Evolutionary conservation across 2,329 filamentous ascomycete genomes (phyloP), one percentile per base, ranked within the genome.

Genomic region (Pseudogymnoascus sp.): DNA sequence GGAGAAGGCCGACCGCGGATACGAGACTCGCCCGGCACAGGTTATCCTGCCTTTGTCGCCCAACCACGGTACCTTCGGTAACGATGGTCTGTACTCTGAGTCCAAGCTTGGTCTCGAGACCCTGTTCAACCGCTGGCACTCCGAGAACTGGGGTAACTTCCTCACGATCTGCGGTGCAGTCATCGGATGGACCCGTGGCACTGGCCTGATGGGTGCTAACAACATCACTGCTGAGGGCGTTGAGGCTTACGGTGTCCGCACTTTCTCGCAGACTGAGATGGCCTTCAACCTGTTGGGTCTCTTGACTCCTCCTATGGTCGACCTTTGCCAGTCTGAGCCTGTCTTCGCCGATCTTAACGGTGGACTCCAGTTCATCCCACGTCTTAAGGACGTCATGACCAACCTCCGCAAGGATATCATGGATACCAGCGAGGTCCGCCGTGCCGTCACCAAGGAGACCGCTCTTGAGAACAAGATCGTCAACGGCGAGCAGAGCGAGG

Each of bases 251-350:
- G 95, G 95, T 71, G 95, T 97, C 25, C 92, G 95, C 71, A 99
- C 95, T 3, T 99, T 99, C 82, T 97, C 93, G 8, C 95, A 97
- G 79, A 92, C 96, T 75, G 95, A 99, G 78, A 99, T 99, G 95
- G 95, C 95, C 14, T 99, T 99, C 83, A 99, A 99, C 78, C 79
- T 99, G 68, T 85, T 99, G 49, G 93, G 95, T 69, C 85, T 99
- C 62, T 96, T 99, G 95, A 90, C 93, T 1, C 93, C 95, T 38
- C 84, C 88, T 28, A 90, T 99, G 71, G 93, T 96, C 69, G 92
- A 99, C 74, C 85, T 99, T 46, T 99, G 95, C 82, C 95, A 99
- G 79, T 82, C 85, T 49, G 91, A 97, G 79, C 96, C 95, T 9
- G 92, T 99, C 65, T 97, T 95, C 77, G 95, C 95, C 66, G 95